Percentiles rank a stretch among this genome's conserved stretches.
Evolutionary conservation across 495 filamentous ascomycete species (phyloP).

Genomic region (Xylaria sp.): DNA sequence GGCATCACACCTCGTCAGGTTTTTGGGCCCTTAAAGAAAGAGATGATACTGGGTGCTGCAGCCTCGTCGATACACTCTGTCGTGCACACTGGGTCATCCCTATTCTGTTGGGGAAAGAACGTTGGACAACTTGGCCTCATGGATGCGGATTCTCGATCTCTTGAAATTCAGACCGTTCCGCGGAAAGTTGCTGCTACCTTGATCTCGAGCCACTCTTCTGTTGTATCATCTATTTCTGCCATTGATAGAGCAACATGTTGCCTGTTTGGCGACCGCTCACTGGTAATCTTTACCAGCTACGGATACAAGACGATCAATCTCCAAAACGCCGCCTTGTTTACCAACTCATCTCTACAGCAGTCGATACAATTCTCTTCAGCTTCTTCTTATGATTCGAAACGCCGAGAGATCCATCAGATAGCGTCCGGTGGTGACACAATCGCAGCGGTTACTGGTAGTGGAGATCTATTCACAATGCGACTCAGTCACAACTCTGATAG

Average conservation of each 20-base stretch:
- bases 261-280: slow-evolving; percentile 83
- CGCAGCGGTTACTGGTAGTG: slow-evolving; percentile 80
- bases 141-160: slow-evolving; percentile 90
- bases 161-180: slow-evolving; percentile 80
- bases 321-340: slow-evolving; percentile 71
- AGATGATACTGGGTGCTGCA: slow-evolving; percentile 79
- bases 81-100: slow-evolving; percentile 77
- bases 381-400: slow-evolving; percentile 67
- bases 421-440: slow-evolving; percentile 87
- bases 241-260: slow-evolving; percentile 90
- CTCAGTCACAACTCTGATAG: slow-evolving; percentile 70
- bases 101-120: slow-evolving; percentile 97
- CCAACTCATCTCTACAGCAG: slow-evolving; percentile 66
- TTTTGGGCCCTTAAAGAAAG: slow-evolving; percentile 88
- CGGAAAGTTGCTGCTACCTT: slow-evolving; percentile 87
- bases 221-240: slow-evolving; percentile 75
- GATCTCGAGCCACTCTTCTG: slow-evolving; percentile 69
- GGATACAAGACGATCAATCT: slow-evolving; percentile 88
- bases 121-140: slow-evolving; percentile 92
- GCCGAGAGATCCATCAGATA: slow-evolving; percentile 75
- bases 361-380: slow-evolving; percentile 64
- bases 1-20: slow-evolving; percentile 84
- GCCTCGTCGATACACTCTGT: slow-evolving; percentile 94
- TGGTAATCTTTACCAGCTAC: slow-evolving; percentile 92
- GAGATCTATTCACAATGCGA: slow-evolving; percentile 83